These are phyloP conservation scores for Tetrastigma voinierianum DNA, from an alignment of 164 flowering plant species.

Conservation along the genomic window DNA sequence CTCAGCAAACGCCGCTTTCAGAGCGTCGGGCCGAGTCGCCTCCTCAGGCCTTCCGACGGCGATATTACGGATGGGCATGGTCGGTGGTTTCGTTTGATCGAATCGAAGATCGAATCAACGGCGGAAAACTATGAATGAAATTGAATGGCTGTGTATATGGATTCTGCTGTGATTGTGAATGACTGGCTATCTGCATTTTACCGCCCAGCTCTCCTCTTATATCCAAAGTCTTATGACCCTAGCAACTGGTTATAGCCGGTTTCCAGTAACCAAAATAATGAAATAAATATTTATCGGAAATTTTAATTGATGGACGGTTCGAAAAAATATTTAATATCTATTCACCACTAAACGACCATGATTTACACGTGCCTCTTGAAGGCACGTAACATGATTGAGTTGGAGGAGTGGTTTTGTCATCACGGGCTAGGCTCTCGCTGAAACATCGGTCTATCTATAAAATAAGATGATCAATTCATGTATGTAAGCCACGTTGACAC, in stretches of 20 bases:
- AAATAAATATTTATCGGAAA: background rate
- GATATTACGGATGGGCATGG: conserved; percentile 54
- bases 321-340: background rate
- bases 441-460: conserved; percentile 19
- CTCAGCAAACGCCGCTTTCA: conserved; percentile 69
- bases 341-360: background rate
- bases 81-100: no score
- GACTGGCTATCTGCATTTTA: conserved; percentile 10
- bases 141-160: no score
- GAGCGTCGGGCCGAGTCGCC: conserved; percentile 50
- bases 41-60: conserved; percentile 53
- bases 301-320: conserved; percentile 14
- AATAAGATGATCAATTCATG: background rate
- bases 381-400: conserved; percentile 14
- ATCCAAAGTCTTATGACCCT: background rate
- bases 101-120: no score
- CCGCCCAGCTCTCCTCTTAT: conserved; percentile 14
- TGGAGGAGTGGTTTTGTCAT: conserved; percentile 14
- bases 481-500: background rate
- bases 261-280: conserved; percentile 11
- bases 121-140: background rate
- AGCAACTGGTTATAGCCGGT: conserved; percentile 30
- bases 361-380: conserved; percentile 12
- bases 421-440: conserved; percentile 11
- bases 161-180: background rate